Base-by-base conservation (phyloP, 2,329 filamentous ascomycete genomes). In the Penicillium carneum region DNA sequence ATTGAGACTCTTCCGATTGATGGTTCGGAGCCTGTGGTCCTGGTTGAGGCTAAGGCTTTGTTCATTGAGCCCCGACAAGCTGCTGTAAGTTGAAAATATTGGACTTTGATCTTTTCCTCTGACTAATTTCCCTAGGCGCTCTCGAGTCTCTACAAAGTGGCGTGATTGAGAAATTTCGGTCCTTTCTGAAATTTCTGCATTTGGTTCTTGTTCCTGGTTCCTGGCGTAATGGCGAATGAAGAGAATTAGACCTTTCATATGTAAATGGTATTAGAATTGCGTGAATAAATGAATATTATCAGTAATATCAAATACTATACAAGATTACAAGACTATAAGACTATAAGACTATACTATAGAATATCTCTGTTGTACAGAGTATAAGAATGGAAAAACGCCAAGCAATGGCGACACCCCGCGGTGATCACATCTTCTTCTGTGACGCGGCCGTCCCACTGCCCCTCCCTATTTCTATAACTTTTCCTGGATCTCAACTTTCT, bases 31-130 rank as follows among this genome's bases (percentile, higher is more conserved):
- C 88, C 88, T 0, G 79, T 84, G 16, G 84, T 93, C 49, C 77
- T 97, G 61, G 92, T 90, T 8, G 91, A 96, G 79, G 94, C 92
- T 0, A 90, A 90, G 73, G 93, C 90, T 2, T 79, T 99, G 68
- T 98, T 96, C 75, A 86, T 98, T 71, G 92, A 95, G 79, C 93
- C 94, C 33, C 93, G 88, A 78, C 86, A 91, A 74, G 93, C 93
- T 62, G 86, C 87, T 76, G 89, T 92, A 81, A 77, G 87, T 84
- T 60, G 29, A 11, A 2, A 5, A 7, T 34, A 2, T n/a, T 1
- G 1, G 1, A 49, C 6, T 38, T 20, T 11, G 18, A 12, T 23
- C 1, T 45, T 16, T 46, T 36, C 14, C 20, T 6, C 26, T 49
- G 43, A 47, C 51, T 46, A 54, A 54, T 36, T 52, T 26, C 23